Percentiles rank a stretch among this genome's conserved stretches.
phyloP scores from a whole-genome alignment of 192 early-diverging fungal genomes.

The Spizellomyces punctatus region DNA sequence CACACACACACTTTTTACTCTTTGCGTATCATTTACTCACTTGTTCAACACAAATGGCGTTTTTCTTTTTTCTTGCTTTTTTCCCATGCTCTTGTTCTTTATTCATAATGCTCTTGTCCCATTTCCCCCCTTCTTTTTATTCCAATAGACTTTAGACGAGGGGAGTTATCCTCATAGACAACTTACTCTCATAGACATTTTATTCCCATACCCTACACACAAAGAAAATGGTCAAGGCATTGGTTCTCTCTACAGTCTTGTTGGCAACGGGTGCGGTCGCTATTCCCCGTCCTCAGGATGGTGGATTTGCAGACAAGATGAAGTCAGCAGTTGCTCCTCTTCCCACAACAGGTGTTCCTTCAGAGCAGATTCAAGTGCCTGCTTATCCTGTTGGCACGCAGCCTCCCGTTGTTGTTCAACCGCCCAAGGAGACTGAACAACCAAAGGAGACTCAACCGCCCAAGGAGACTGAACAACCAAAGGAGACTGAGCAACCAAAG shows the following conservation, averaged over 20 bases:
- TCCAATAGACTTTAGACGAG: too few species aligned
- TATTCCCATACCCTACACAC: too few species aligned
- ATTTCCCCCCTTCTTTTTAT: too few species aligned
- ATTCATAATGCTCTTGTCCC: too few species aligned
- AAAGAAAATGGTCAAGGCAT: background rate
- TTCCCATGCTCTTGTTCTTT: too few species aligned
- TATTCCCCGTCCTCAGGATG: background rate
- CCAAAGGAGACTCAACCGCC: background rate
- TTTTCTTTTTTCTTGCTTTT: too few species aligned
- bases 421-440: background rate
- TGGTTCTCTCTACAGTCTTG: background rate
- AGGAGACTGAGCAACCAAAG: background rate
- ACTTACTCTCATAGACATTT: too few species aligned
- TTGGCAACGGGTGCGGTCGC: background rate
- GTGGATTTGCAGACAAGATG: background rate
- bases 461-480: background rate
- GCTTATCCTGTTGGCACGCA: background rate
- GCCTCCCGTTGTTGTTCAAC: background rate
- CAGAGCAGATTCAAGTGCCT: background rate
- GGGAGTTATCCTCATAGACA: too few species aligned
- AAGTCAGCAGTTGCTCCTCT: background rate
- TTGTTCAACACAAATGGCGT: too few species aligned
- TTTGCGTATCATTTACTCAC: too few species aligned
- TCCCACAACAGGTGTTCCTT: background rate
- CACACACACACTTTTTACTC: too few species aligned